These are phyloP conservation scores for Aspergillus neoniger DNA, from an alignment of 2,329 filamentous ascomycete species.

Conservation along the genomic window DNA sequence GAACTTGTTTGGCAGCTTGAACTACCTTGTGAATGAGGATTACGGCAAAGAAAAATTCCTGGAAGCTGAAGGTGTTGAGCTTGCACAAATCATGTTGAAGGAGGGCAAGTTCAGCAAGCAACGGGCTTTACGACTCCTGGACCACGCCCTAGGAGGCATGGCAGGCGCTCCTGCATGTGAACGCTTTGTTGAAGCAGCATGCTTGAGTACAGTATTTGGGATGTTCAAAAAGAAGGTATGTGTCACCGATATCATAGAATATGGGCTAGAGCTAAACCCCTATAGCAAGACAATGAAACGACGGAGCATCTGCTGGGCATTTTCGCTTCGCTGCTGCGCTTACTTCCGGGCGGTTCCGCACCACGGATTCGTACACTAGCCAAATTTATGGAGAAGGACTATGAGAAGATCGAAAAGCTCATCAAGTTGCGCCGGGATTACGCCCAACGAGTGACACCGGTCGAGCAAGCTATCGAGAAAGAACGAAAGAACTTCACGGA, in stretches of 20 bases:
- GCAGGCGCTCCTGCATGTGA: slow-evolving; percentile 67
- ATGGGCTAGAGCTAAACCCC: slow-evolving; percentile 19
- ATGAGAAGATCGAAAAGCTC: slow-evolving; percentile 76
- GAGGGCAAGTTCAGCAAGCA: slow-evolving; percentile 82
- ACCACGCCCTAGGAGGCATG: slow-evolving; percentile 71
- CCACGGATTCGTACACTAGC: slow-evolving; percentile 80
- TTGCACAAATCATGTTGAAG: slow-evolving; percentile 87
- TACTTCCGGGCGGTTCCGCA: slow-evolving; percentile 74
- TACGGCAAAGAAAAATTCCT: slow-evolving; percentile 78
- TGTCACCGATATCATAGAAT: neutral
- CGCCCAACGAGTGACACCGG: slow-evolving; percentile 59
- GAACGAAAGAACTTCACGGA: slow-evolving; percentile 58
- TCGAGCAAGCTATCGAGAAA: slow-evolving; percentile 63
- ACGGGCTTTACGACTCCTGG: slow-evolving; percentile 76
- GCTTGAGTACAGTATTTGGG: slow-evolving; percentile 81
- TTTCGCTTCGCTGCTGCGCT: slow-evolving; percentile 77
- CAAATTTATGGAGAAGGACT: slow-evolving; percentile 95
- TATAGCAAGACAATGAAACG: slow-evolving; percentile 62
- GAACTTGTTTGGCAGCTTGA: slow-evolving; percentile 85
- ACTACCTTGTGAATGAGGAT: slow-evolving; percentile 74
- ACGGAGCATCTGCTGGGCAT: slow-evolving; percentile 83
- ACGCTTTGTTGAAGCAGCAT: slow-evolving; percentile 76
- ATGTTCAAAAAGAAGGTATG: slow-evolving; percentile 77
- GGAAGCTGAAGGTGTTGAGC: slow-evolving; percentile 87
- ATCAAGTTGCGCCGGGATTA: slow-evolving; percentile 73